phyloP scores from a whole-genome alignment of 1,284 basidiomycete genomes.

The Meripilus lineatus region DNA sequence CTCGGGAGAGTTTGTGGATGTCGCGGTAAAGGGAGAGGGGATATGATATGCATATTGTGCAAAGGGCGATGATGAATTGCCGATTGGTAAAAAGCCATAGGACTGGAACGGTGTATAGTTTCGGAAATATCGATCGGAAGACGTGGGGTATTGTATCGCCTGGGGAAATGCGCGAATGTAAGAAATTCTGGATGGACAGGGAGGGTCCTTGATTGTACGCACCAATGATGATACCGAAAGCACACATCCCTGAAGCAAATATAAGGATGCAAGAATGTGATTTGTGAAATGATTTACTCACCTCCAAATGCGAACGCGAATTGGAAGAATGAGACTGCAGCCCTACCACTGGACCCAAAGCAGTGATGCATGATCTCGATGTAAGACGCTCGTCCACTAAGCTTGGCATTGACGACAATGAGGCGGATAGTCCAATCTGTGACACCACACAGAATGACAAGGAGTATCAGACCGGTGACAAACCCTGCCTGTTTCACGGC shows the following conservation, averaged over 20 bases:
- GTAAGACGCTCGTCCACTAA: conserved; percentile 90
- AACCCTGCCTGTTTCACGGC: conserved; percentile 92
- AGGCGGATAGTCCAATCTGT: conserved; percentile 99
- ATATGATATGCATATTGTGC: conserved; percentile 87
- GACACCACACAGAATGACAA: conserved; percentile 76
- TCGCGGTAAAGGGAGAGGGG: conserved; percentile 95
- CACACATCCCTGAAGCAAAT: conserved; percentile 77
- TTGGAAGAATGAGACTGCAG: conserved; percentile 95
- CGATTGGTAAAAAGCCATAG: conserved; percentile 80
- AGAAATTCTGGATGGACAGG: conserved; percentile 9
- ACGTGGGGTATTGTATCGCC: conserved; percentile 97
- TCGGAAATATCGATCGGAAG: conserved; percentile 82
- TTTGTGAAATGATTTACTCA: conserved; percentile 29
- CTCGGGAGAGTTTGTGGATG: conserved; percentile 94
- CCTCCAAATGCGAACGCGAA: conserved; percentile 97
- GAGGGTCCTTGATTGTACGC: conserved; percentile 42
- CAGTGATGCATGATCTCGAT: conserved; percentile 96
- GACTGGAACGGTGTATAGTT: conserved; percentile 63
- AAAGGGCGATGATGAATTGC: conserved; percentile 82
- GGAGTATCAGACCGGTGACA: conserved; percentile 77
- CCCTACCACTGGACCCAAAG: conserved; percentile 85
- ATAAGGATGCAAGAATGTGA: conserved; percentile 1
- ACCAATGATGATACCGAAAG: conserved; percentile 90
- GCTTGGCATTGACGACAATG: conserved; percentile 92
- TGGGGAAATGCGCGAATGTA: too few species aligned